These are phyloP conservation scores for Candida golubevii DNA, from an alignment of 805 yeast species.

Conservation along the genomic window DNA sequence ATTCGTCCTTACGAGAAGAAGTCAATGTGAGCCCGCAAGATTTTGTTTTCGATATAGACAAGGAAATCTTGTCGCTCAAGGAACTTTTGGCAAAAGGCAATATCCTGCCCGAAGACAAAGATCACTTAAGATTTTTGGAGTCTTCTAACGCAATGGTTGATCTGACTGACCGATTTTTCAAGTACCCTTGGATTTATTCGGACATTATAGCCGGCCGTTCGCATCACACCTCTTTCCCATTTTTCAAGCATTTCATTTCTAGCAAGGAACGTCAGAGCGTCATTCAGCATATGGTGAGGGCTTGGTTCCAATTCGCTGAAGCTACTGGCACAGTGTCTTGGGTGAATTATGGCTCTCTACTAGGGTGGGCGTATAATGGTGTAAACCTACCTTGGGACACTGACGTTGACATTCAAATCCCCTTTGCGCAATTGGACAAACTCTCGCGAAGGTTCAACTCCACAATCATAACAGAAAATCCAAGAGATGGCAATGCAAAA, in stretches of 20 bases:
- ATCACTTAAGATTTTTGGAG: slow-evolving; percentile 28
- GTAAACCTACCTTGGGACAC: slow-evolving; percentile 21
- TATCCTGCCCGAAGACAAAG: slow-evolving; percentile 17
- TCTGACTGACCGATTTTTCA: slow-evolving; percentile 29
- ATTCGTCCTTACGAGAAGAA: slow-evolving; percentile 7
- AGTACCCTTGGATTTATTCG: slow-evolving; percentile 37
- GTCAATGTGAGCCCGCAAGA: slow-evolving; percentile 21
- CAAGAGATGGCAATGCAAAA: slow-evolving; percentile 17
- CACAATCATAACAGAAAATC: slow-evolving; percentile 16
- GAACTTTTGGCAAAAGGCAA: slow-evolving; percentile 13
- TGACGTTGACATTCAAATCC: slow-evolving; percentile 18
- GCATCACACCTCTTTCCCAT: slow-evolving; percentile 30
- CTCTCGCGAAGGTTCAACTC: slow-evolving; percentile 13
- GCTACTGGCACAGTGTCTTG: slow-evolving; percentile 25
- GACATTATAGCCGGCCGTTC: slow-evolving; percentile 33
- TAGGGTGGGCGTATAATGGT: slow-evolving; percentile 20
- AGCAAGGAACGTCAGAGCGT: slow-evolving; percentile 35
- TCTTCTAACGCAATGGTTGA: slow-evolving; percentile 20
- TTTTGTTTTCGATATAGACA: slow-evolving; percentile 29
- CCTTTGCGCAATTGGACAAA: slow-evolving; percentile 15
- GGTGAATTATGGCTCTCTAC: slow-evolving; percentile 27
- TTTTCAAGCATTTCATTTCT: slow-evolving; percentile 32
- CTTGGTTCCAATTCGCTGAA: slow-evolving; percentile 36
- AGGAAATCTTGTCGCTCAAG: slow-evolving; percentile 23
- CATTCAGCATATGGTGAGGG: slow-evolving; percentile 33